Base-by-base conservation (phyloP, 306 rosid genomes). In the Urtica urens region DNA sequence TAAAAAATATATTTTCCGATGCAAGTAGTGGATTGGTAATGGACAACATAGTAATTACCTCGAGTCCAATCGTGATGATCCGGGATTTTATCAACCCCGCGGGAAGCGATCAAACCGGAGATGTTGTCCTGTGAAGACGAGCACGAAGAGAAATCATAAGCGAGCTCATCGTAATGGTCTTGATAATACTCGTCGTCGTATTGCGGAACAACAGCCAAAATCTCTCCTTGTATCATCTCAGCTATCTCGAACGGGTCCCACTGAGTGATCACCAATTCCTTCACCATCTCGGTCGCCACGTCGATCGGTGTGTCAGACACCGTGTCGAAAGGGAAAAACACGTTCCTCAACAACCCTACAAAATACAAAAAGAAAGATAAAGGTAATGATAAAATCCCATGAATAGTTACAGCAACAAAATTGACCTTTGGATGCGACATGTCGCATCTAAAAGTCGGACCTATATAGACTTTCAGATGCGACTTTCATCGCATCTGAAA, bases 211-310 rank as follows among this genome's bases (percentile, higher is more conserved):
- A 83, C 56, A 22, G 73, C 60, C 23, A 76, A 78, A 46, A 83
- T 71, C 69, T 78, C 96, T 42, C 65, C 93, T 72, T 87, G 81
- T 37, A 87, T 87, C 92, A 82, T 82, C 41, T 63, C 66, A 2
- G 94, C 86, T 58, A 87, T 87, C 65, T 87, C 94, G 57, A 53
- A 75, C 24, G 94, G 96, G 53, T 73, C 87, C 94, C 76, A 78
- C 63, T 80, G 83, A 4, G 66, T 60, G 49, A 87, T 83, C 71
- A 83, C 94, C 76, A 87, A 72, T 65, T 87, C 94, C 58, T 68
- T 80, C 55, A 83, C 96, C 96, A 87, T 87, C 75, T 87, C 96
- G 55, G 41, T 78, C 2, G 93, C 94, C 43, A 87, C 96, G 58
- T 78, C 86, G 31, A 73, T 48, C 15, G 94, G 74, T 17, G 94